Percentiles rank a stretch among this genome's conserved stretches.
Evolutionary conservation across 345 rosid species (phyloP).

Genomic region (Toxicodendron radicans): DNA sequence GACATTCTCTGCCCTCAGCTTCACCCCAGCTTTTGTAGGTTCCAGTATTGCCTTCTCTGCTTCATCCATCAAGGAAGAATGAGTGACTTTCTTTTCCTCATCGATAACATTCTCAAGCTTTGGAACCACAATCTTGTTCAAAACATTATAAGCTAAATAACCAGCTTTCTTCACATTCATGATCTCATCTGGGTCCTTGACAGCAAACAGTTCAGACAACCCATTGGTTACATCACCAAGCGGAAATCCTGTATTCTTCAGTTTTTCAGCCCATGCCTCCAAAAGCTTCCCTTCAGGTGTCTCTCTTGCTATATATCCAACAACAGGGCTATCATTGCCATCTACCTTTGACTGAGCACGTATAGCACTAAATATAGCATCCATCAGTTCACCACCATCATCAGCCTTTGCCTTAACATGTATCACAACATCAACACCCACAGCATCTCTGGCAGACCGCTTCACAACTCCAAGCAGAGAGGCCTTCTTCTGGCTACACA

Average conservation of each 20-base stretch:
- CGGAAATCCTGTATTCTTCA: slow-evolving; percentile 54
- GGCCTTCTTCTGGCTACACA: slow-evolving; percentile 79
- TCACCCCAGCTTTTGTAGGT: slow-evolving; percentile 77
- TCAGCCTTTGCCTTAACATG: slow-evolving; percentile 73
- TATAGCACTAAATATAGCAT: slow-evolving; percentile 58
- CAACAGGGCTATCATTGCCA: slow-evolving; percentile 44
- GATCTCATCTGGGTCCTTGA: slow-evolving; percentile 72
- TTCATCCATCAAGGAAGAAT: slow-evolving; percentile 84
- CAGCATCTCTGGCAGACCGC: slow-evolving; percentile 58
- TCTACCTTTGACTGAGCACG: slow-evolving; percentile 42
- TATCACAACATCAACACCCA: slow-evolving; percentile 60
- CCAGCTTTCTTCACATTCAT: slow-evolving; percentile 86
- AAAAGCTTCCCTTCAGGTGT: slow-evolving; percentile 83
- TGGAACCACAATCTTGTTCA: slow-evolving; percentile 86
- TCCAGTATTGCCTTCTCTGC: slow-evolving; percentile 84
- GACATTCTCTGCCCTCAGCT: slow-evolving; percentile 85
- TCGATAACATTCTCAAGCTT: slow-evolving; percentile 87
- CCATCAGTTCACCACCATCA: slow-evolving; percentile 70
- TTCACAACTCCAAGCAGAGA: slow-evolving; percentile 70
- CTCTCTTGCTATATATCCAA: slow-evolving; percentile 78
- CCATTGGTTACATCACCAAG: slow-evolving; percentile 72
- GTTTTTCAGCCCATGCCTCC: slow-evolving; percentile 74
- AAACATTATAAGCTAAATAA: slow-evolving; percentile 64
- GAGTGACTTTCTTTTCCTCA: slow-evolving; percentile 83
- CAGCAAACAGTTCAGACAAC: slow-evolving; percentile 79